Conservation (phyloP, 495 filamentous ascomycete genomes). For the Daldinia decipiens region DNA sequence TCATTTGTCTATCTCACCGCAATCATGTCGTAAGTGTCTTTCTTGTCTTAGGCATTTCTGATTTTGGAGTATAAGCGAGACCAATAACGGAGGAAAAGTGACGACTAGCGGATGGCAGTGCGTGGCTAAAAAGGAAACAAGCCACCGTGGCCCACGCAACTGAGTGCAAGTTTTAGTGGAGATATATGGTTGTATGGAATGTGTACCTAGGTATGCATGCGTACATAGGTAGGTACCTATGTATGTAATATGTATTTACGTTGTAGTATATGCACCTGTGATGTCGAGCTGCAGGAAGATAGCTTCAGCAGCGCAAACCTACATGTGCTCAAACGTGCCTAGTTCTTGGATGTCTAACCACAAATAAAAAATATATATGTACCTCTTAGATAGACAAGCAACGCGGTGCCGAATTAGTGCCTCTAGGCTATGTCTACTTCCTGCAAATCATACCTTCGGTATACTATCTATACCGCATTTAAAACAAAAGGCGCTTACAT, state of each 20-base stretch:
- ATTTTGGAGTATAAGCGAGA: constrained; percentile 17
- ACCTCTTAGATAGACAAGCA: constrained; percentile 23
- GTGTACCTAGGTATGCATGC: neutral
- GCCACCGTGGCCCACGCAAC: constrained; percentile 40
- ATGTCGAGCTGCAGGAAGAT: constrained; percentile 44
- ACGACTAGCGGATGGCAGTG: constrained; percentile 33
- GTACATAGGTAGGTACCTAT: too few species aligned
- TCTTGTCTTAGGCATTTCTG: constrained; percentile 10
- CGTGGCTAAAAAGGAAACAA: constrained; percentile 48
- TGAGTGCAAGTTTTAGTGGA: constrained; percentile 3
- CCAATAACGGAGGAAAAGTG: constrained; percentile 26
- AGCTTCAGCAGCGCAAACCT: constrained; percentile 33
- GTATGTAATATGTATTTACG: constrained; percentile 2
- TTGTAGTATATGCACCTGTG: constrained; percentile 29
- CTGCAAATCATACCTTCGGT: constrained; percentile 2
- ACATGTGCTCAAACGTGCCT: constrained; percentile 10
- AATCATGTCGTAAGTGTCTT: constrained; percentile 9
- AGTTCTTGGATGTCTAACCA: constrained; percentile 4
- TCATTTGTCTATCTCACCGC: constrained; percentile 20
- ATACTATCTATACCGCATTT: neutral
- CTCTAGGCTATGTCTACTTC: constrained; percentile 12
- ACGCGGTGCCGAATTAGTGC: constrained; percentile 27
- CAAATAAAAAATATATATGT: neutral
- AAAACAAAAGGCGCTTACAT: constrained; percentile 20
- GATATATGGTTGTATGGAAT: neutral